Percentiles rank a stretch among this genome's conserved stretches.
phyloP scores from a whole-genome alignment of 495 filamentous ascomycete genomes.

The Neurospora tetrasperma region DNA sequence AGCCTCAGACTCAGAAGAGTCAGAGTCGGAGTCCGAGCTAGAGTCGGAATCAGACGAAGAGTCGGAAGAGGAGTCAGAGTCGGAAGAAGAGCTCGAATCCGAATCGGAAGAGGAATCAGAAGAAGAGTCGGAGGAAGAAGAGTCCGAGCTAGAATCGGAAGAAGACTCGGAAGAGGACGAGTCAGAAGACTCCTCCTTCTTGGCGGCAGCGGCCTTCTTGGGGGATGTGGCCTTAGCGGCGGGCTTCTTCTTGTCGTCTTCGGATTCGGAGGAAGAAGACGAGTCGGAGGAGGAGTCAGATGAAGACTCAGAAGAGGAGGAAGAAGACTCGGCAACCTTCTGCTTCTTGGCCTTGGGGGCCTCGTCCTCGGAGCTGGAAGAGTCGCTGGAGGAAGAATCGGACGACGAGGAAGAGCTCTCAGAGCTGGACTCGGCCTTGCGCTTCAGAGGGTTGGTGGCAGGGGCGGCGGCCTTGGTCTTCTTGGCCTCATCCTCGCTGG shows the following conservation, averaged over 20 bases:
- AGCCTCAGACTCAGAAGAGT: constrained; percentile 23
- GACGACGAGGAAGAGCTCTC: constrained; percentile 32
- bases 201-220: constrained; percentile 16
- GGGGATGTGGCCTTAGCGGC: constrained; percentile 13
- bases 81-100: constrained; percentile 26
- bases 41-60: constrained; percentile 37
- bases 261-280: constrained; percentile 37
- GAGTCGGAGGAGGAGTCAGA: constrained; percentile 20
- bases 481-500: constrained; percentile 52
- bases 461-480: constrained; percentile 24
- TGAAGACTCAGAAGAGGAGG: constrained; percentile 27
- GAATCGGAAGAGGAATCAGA: constrained; percentile 7
- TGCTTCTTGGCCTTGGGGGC: constrained; percentile 20
- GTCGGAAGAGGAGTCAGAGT: constrained; percentile 23
- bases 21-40: constrained; percentile 25
- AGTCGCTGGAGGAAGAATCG: constrained; percentile 24
- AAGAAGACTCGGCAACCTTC: constrained; percentile 19
- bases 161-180: constrained; percentile 26
- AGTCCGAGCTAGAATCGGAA: constrained; percentile 28
- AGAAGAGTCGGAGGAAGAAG: constrained; percentile 26
- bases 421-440: constrained; percentile 48
- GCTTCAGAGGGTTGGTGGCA: constrained; percentile 42
- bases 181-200: constrained; percentile 19
- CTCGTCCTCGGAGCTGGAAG: constrained; percentile 12
- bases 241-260: constrained; percentile 20